Conservation (phyloP, 1,284 basidiomycete genomes). For the Coniferiporia weirii region DNA sequence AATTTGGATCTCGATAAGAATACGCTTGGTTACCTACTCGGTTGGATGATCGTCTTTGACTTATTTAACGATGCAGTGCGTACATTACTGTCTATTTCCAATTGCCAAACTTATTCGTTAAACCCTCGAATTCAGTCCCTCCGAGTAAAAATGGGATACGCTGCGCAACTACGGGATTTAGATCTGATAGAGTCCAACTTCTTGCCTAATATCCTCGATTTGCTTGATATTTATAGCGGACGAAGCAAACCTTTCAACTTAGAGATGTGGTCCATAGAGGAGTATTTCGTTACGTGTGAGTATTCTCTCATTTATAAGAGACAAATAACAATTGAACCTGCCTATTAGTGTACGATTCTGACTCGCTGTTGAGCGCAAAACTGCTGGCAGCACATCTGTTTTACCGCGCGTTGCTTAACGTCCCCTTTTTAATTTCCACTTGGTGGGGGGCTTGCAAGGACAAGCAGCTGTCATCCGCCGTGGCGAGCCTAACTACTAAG, state of each 20-base stretch:
- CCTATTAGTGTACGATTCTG: conserved; percentile 57
- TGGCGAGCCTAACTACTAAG: conserved; percentile 78
- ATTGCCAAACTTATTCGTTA: background rate
- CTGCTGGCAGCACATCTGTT: conserved; percentile 87
- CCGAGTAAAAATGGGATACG: conserved; percentile 76
- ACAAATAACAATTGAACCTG: conserved; percentile 14
- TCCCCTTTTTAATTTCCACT: conserved; percentile 78
- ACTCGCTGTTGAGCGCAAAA: conserved; percentile 50
- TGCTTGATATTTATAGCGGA: conserved; percentile 62
- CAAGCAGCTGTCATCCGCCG: conserved; percentile 73
- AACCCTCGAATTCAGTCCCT: conserved; percentile 50
- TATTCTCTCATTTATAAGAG: conserved; percentile 11
- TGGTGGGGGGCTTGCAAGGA: conserved; percentile 91
- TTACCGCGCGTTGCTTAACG: conserved; percentile 75
- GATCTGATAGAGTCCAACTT: conserved; percentile 63
- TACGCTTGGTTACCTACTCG: conserved; percentile 66
- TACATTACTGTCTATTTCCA: conserved; percentile 13
- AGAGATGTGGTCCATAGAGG: conserved; percentile 80
- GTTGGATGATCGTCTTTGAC: conserved; percentile 89
- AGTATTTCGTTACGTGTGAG: conserved; percentile 80
- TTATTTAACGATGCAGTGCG: conserved; percentile 82
- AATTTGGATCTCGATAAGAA: conserved; percentile 29
- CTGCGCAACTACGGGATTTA: conserved; percentile 76
- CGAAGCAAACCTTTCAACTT: conserved; percentile 66
- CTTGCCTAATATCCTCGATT: conserved; percentile 69